Conservation (phyloP, 345 rosid genomes). For the Syzygium aromaticum region DNA sequence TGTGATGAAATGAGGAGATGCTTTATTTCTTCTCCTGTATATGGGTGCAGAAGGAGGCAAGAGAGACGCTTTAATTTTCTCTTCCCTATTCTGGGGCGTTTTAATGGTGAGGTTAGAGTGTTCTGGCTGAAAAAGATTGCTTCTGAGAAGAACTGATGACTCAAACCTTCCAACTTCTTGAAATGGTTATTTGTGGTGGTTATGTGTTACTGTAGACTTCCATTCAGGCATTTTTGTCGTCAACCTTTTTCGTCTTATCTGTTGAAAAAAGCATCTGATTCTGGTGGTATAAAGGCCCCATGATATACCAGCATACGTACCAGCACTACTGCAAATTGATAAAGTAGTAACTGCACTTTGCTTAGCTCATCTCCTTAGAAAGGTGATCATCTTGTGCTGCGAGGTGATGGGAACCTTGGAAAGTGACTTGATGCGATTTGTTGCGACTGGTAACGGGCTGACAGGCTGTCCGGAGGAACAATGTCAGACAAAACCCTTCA, state of each 20-base stretch:
- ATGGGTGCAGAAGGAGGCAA: not conserved
- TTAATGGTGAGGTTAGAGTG: not conserved
- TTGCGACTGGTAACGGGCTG: not conserved
- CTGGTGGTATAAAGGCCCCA: not conserved
- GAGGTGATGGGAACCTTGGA: not conserved
- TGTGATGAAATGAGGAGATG: not conserved
- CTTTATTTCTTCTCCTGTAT: not conserved
- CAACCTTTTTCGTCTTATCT: not conserved
- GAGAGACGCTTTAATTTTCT: not conserved
- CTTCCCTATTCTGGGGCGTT: not conserved
- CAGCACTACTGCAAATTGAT: not conserved
- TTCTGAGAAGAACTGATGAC: not conserved
- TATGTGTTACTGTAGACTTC: not conserved
- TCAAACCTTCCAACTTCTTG: not conserved
- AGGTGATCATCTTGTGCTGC: not conserved
- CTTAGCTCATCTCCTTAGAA: not conserved
- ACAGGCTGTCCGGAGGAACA: constrained; percentile 17
- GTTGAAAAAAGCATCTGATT: not conserved
- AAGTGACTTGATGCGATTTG: constrained; percentile 6
- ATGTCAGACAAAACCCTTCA: not conserved
- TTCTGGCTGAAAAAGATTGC: not conserved
- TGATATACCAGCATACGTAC: not conserved
- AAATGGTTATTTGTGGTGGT: not conserved
- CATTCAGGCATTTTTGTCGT: not conserved
- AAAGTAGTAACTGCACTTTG: not conserved